These are phyloP conservation scores for Fraxinus quadrangulata DNA, from an alignment of 257 asterid species.

Conservation along the genomic window DNA sequence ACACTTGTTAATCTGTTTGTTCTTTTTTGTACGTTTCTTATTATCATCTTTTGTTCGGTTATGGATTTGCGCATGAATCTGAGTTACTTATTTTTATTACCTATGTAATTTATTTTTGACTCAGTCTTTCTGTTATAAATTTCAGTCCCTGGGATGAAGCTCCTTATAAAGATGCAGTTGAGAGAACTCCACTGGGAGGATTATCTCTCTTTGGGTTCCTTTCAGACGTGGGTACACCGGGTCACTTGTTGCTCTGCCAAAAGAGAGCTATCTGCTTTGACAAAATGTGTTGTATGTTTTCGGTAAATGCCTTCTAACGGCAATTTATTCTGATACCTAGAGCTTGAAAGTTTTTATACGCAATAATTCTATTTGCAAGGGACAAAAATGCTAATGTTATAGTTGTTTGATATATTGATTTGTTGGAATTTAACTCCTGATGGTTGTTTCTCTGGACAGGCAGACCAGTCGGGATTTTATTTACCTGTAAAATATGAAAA, in stretches of 20 bases:
- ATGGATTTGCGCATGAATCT: slow-evolving; percentile 3
- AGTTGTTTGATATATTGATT: slow-evolving; percentile 12
- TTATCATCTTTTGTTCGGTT: neutral
- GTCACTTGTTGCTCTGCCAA: slow-evolving; percentile 23
- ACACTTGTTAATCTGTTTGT: neutral
- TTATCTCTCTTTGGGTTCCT: slow-evolving; percentile 84
- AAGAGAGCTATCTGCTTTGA: slow-evolving; percentile 8
- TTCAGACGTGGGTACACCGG: slow-evolving; percentile 66
- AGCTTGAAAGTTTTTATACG: slow-evolving; percentile 7
- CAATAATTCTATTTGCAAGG: neutral
- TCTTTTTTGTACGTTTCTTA: neutral
- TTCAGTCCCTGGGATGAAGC: slow-evolving; percentile 86
- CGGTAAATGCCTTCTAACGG: slow-evolving; percentile 15
- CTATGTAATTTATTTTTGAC: slow-evolving; percentile 22
- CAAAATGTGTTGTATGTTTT: neutral
- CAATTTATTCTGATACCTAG: neutral
- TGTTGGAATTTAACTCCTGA: neutral
- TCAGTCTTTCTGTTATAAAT: slow-evolving; percentile 38
- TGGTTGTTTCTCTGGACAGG: slow-evolving; percentile 3
- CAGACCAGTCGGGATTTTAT: neutral
- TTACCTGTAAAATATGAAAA: slow-evolving; percentile 3
- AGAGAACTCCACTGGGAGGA: slow-evolving; percentile 74
- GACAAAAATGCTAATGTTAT: slow-evolving; percentile 11
- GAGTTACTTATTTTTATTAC: slow-evolving; percentile 14
- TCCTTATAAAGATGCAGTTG: slow-evolving; percentile 90